Percentiles rank a stretch among this genome's conserved stretches.
Conservation (phyloP, 2,329 filamentous ascomycete species). For the Pyrenochaeta sp. region DNA sequence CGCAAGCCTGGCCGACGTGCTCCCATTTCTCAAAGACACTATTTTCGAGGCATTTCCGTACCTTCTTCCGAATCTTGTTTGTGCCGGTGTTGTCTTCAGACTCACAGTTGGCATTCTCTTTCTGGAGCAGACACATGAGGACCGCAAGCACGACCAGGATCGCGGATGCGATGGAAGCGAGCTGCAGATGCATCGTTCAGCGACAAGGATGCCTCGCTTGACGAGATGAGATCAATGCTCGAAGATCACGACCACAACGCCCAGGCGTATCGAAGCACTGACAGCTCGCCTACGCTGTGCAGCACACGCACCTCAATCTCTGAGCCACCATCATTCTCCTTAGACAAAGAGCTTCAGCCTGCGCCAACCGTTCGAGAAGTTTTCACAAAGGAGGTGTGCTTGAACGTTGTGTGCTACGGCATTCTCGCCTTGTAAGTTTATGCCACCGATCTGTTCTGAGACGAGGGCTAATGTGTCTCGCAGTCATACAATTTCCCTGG, state of each 20-base stretch:
- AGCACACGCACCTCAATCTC: constrained; percentile 41
- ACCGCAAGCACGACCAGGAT: constrained; percentile 79
- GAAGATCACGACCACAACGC: constrained; percentile 55
- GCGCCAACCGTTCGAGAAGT: constrained; percentile 58
- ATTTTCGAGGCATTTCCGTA: constrained; percentile 91
- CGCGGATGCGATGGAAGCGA: constrained; percentile 67
- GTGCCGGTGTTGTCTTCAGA: constrained; percentile 76
- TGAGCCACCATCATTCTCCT: constrained; percentile 43
- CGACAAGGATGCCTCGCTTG: constrained; percentile 56
- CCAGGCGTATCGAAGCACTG: constrained; percentile 68
- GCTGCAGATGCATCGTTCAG: constrained; percentile 38
- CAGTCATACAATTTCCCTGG: constrained; percentile 96
- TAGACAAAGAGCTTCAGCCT: constrained; percentile 35
- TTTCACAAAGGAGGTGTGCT: constrained; percentile 83
- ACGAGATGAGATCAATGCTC: constrained; percentile 70
- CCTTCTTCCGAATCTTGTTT: constrained; percentile 90
- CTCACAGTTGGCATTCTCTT: constrained; percentile 83
- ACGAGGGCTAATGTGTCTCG: constrained; percentile 22
- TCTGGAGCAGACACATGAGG: constrained; percentile 90
- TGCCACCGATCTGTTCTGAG: constrained; percentile 3
- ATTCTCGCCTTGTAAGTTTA: constrained; percentile 89
- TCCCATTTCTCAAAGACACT: constrained; percentile 79
- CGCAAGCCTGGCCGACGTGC: constrained; percentile 83
- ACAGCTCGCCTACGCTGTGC: constrained; percentile 61
- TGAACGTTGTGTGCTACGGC: constrained; percentile 89